Evolutionary conservation across 371 early-diverging fungal genomes (phyloP).

Genomic region (Coemansia sp.): DNA sequence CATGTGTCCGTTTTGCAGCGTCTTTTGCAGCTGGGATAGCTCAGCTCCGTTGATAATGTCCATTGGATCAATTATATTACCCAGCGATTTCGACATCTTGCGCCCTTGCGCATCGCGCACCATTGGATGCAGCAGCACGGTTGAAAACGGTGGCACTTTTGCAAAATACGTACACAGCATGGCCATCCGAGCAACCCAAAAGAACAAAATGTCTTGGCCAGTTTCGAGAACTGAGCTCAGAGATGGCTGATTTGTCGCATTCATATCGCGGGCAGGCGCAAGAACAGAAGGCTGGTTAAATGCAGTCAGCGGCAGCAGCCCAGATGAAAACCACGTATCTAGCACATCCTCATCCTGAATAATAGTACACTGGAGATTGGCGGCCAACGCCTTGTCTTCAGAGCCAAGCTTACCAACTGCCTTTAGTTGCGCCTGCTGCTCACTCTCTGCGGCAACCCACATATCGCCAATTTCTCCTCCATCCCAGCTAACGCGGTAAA

Average conservation of each 20-base stretch:
- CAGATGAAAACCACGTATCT: slow-evolving; percentile 99
- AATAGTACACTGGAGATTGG: slow-evolving; percentile 3
- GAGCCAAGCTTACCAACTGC: slow-evolving; percentile 12
- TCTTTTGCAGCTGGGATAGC: slow-evolving; percentile 33
- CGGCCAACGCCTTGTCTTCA: background rate
- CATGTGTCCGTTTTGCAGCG: slow-evolving; percentile 75
- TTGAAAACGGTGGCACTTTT: slow-evolving; percentile 80
- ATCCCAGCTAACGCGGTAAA: slow-evolving; percentile 75
- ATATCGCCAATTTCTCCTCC: slow-evolving; percentile 12
- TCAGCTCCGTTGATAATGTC: slow-evolving; percentile 72
- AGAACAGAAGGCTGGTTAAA: slow-evolving; percentile 43
- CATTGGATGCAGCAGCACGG: slow-evolving; percentile 78
- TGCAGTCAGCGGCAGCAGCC: slow-evolving; percentile 92
- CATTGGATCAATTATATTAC: slow-evolving; percentile 87
- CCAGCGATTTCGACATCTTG: slow-evolving; percentile 95
- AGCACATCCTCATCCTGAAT: slow-evolving; percentile 95
- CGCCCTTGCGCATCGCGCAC: slow-evolving; percentile 65
- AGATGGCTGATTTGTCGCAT: background rate
- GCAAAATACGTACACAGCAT: slow-evolving; percentile 95
- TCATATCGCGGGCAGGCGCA: slow-evolving; percentile 57
- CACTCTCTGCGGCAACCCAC: slow-evolving; percentile 44
- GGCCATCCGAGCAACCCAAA: slow-evolving; percentile 99
- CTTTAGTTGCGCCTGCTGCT: slow-evolving; percentile 33
- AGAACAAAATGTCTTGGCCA: slow-evolving; percentile 99
- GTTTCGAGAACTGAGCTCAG: slow-evolving; percentile 91